Conservation (phyloP, 2,329 filamentous ascomycete genomes). For the Clonostachys solani region DNA sequence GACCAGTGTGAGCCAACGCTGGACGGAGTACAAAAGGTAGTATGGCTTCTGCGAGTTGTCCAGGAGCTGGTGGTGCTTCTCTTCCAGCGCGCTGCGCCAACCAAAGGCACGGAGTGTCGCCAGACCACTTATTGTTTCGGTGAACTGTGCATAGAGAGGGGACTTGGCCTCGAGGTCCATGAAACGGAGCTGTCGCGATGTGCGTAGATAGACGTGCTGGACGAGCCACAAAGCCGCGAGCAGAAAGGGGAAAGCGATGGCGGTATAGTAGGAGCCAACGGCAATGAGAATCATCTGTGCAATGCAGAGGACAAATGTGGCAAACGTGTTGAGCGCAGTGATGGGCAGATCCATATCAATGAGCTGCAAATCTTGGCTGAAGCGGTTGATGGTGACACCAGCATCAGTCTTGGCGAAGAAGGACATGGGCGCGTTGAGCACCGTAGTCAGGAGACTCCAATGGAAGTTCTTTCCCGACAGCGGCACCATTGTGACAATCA, state of each 20-base stretch:
- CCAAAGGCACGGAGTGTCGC: constrained; percentile 43
- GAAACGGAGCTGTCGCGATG: constrained; percentile 45
- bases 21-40: constrained; percentile 30
- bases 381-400: constrained; percentile 28
- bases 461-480: constrained; percentile 15
- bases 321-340: constrained; percentile 12
- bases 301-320: constrained; percentile 11
- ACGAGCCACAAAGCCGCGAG: constrained; percentile 7
- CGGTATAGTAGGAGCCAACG: constrained; percentile 9
- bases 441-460: constrained; percentile 10
- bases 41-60: constrained; percentile 40
- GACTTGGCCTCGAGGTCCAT: constrained; percentile 46
- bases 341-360: constrained; percentile 28
- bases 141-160: constrained; percentile 44
- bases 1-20: constrained; percentile 14
- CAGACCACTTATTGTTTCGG: constrained; percentile 40
- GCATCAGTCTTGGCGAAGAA: constrained; percentile 26
- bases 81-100: constrained; percentile 31
- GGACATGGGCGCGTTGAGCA: constrained; percentile 20
- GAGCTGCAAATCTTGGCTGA: constrained; percentile 31
- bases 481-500: constrained; percentile 17
- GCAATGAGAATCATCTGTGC: constrained; percentile 12
- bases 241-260: constrained; percentile 7
- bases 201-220: constrained; percentile 35
- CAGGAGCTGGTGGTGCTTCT: constrained; percentile 23